Evolutionary conservation across 805 yeast species (phyloP).

Genomic region (Kazachstania bromeliacearum): DNA sequence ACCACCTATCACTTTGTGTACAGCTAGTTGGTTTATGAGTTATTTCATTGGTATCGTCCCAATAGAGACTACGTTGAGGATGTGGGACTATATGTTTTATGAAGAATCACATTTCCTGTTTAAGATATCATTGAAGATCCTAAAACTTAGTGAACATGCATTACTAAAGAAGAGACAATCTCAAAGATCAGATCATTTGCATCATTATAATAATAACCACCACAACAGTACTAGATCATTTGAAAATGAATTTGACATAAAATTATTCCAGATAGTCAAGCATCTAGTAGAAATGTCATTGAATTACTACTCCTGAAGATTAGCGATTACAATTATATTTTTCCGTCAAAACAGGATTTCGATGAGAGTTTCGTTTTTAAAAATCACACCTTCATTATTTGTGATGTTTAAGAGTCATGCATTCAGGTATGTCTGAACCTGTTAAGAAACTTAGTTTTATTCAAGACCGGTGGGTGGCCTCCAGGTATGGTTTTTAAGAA

Average conservation of each 20-base stretch:
- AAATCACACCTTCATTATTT: slow-evolving; percentile 59
- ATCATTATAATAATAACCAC: no score
- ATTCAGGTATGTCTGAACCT: no score
- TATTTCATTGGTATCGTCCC: slow-evolving; percentile 88
- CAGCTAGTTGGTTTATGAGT: slow-evolving; percentile 98
- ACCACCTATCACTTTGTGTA: slow-evolving; percentile 87
- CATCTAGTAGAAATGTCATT: slow-evolving; percentile 62
- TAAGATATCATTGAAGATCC: slow-evolving; percentile 69
- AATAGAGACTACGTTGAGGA: slow-evolving; percentile 73
- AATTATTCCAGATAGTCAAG: slow-evolving; percentile 77
- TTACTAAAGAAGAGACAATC: slow-evolving; percentile 32
- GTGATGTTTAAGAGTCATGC: no score
- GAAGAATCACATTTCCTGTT: slow-evolving; percentile 85
- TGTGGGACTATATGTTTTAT: slow-evolving; percentile 92
- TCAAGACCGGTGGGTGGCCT: no score
- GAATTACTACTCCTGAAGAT: slow-evolving; percentile 68
- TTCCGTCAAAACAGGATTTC: no score
- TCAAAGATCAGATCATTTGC: no score
- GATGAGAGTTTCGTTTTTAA: slow-evolving; percentile 64
- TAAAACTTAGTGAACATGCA: slow-evolving; percentile 64
- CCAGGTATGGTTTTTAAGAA: no score
- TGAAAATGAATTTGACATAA: slow-evolving; percentile 40
- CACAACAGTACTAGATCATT: not conserved
- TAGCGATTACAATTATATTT: no score
- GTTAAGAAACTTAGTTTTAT: no score